These are phyloP conservation scores for Calonectria naviculata DNA, from an alignment of 2,329 filamentous ascomycete genomes.

Conservation along the genomic window DNA sequence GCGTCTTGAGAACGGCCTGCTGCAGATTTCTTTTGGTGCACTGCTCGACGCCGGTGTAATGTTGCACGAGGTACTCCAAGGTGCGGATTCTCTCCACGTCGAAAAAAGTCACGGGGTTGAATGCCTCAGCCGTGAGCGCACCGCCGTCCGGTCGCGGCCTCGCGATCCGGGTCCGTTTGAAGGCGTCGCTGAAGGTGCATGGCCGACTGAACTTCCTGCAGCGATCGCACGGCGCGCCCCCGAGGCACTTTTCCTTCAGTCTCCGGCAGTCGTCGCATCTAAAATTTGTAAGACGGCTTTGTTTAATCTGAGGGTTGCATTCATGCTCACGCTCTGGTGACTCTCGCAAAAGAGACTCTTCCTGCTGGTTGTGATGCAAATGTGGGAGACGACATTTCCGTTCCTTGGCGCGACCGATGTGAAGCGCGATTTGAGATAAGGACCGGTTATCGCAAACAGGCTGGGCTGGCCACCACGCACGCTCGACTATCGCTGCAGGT, in stretches of 20 bases:
- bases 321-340: neutral
- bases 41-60: neutral
- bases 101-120: conserved; percentile 3
- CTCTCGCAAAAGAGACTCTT: neutral
- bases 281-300: neutral
- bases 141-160: neutral
- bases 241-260: conserved; percentile 67
- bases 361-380: neutral
- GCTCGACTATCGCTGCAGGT: no score
- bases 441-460: neutral
- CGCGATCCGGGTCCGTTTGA: neutral
- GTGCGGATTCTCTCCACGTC: conserved; percentile 1
- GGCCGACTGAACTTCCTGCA: conserved; percentile 58
- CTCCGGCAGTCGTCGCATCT: conserved; percentile 66
- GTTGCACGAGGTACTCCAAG: neutral
- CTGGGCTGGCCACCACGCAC: neutral
- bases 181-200: conserved; percentile 10
- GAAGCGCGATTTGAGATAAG: neutral
- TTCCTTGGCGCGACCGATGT: neutral
- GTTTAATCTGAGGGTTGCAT: neutral
- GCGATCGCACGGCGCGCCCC: conserved; percentile 63
- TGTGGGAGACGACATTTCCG: neutral
- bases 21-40: neutral
- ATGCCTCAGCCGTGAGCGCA: neutral
- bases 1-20: neutral